Evolutionary conservation across 345 rosid species (phyloP).

Genomic region (Salix brachista): DNA sequence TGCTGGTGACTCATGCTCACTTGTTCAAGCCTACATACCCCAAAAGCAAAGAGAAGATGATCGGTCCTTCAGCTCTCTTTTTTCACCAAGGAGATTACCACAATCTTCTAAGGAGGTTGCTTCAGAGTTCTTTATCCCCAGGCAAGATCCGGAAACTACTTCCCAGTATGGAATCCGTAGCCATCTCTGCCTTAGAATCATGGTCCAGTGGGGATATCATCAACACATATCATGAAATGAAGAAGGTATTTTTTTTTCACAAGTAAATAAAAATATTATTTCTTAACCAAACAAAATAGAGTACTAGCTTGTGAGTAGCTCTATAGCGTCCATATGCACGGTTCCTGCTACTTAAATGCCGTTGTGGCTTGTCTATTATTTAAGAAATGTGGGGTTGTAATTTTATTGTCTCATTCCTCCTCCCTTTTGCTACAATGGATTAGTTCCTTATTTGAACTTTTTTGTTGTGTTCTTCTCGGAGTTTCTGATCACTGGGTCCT

Average conservation of each 20-base stretch:
- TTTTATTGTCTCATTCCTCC: background rate
- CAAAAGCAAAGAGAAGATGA: conserved; percentile 41
- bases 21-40: conserved; percentile 59
- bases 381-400: background rate
- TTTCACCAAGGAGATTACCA: conserved; percentile 53
- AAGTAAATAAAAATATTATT: background rate
- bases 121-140: conserved; percentile 39
- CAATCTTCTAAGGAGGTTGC: conserved; percentile 34
- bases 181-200: conserved; percentile 29
- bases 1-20: conserved; percentile 42
- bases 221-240: conserved; percentile 47
- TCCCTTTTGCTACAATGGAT: background rate
- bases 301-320: background rate
- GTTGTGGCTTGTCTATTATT: background rate
- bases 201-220: conserved; percentile 19
- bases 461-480: no score
- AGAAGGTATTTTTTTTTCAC: conserved; percentile 24
- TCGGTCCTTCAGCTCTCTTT: conserved; percentile 51
- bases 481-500: background rate
- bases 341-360: background rate
- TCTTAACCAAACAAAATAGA: background rate
- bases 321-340: background rate
- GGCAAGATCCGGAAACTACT: conserved; percentile 26
- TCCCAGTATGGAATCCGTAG: conserved; percentile 36
- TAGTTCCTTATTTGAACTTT: background rate